Evolutionary conservation across 176 grass and related monocot species (phyloP), one percentile per base, ranked within the genome.

Genomic region (Oryza punctata): DNA sequence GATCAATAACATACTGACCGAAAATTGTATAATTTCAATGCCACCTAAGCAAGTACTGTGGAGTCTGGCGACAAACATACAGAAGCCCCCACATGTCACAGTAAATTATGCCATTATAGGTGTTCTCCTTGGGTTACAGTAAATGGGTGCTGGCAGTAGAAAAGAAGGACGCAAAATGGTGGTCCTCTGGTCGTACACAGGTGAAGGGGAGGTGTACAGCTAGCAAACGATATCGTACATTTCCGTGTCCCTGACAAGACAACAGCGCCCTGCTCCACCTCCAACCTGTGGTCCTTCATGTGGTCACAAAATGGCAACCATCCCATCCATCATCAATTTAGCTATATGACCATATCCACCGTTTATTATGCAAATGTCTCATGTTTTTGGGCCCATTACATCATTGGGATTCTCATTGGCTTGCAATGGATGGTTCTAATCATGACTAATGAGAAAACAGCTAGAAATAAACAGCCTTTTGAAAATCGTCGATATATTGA

Each of bases 151-250:
- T 57, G 52, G 52, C 52, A 8, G 52, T n/a, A n/a, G 52, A n/a
- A 25, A 65, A 40, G 10, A 84, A 29, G 63, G 72, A 38, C 6
- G 43, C 41, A 83, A 63, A 15, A 60, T 27, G 23, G 72, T 81
- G 88, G 83, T 78, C 86, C 83, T 57, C 2, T 21, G 0, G 64
- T n/a, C 63, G 86, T 87, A 82, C 84, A 52, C 66, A 45, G 32
- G 24, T 44, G 85, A 78, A 35, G 9, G 21, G 70, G 67, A 41
- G 43, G 85, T 0, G 60, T 72, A 84, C 92, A 91, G 81, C 86
- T 92, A 91, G 88, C 92, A 67, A 71, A 65, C 50, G 59, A 57
- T 44, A 44, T 65, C 65, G 82, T 64, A 77, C 83, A 70, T 77
- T 90, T 73, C 79, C 84, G 27, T 70, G 83, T 76, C 87, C 65